A percentile compares a stretch with the other conserved stretches of the same genome.
Evolutionary conservation across 1,139 yeast genomes (phyloP).

Genomic region (Blastobotrys raffinosifermentans): DNA sequence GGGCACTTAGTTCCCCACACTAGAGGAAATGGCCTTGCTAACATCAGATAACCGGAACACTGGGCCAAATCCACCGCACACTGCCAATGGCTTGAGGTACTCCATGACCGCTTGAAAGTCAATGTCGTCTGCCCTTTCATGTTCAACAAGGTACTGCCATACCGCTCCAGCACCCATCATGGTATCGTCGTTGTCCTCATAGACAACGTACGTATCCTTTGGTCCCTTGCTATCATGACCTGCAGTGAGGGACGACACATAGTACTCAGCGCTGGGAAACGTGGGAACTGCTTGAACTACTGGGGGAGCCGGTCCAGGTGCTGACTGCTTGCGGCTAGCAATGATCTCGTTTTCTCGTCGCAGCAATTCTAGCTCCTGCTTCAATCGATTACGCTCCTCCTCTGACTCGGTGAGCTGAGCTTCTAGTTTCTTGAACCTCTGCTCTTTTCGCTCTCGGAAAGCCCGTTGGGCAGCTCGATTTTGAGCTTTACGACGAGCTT

Average conservation of each 20-base stretch:
- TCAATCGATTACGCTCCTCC: constrained; percentile 46
- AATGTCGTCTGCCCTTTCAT: constrained; percentile 41
- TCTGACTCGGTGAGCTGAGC: constrained; percentile 56
- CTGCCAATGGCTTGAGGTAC: constrained; percentile 57
- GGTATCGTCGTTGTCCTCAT: constrained; percentile 33
- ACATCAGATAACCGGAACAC: constrained; percentile 44
- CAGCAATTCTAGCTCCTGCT: constrained; percentile 49
- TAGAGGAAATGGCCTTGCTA: constrained; percentile 17
- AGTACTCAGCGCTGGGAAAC: constrained; percentile 25
- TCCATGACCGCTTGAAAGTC: constrained; percentile 57
- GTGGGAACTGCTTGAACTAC: constrained; percentile 5
- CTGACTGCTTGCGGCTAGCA: constrained; percentile 54
- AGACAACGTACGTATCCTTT: constrained; percentile 25
- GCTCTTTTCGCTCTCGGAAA: constrained; percentile 88
- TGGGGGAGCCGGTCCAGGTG: constrained; percentile 20
- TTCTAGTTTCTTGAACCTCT: constrained; percentile 74
- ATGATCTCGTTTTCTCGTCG: constrained; percentile 50
- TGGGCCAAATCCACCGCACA: constrained; percentile 80
- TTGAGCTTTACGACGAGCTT: constrained; percentile 64
- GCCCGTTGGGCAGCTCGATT: constrained; percentile 97
- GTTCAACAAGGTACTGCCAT: constrained; percentile 57
- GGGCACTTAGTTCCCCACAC: no score
- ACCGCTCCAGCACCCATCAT: constrained; percentile 70
- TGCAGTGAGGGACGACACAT: constrained; percentile 17
- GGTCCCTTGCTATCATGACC: constrained; percentile 16